These are phyloP conservation scores for Auriscalpium orientale DNA, from an alignment of 768 basidiomycete genomes.

Conservation along the genomic window DNA sequence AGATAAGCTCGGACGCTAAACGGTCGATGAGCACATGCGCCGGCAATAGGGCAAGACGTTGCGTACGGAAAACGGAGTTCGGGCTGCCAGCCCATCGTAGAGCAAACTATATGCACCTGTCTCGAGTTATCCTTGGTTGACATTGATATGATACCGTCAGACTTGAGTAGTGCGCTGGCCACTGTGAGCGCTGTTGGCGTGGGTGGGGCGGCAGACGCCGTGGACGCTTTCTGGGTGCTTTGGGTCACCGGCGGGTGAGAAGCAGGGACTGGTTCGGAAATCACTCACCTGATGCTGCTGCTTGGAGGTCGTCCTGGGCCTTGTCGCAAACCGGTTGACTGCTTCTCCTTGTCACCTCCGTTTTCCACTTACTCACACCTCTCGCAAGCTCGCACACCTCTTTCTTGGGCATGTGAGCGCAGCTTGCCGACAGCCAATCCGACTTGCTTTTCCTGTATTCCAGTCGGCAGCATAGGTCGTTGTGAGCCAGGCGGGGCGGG, in stretches of 20 bases:
- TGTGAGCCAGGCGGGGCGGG: slow-evolving; percentile 19
- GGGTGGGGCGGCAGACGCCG: slow-evolving; percentile 8
- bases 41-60: not conserved
- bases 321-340: slow-evolving; percentile 34
- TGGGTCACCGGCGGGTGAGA: not conserved
- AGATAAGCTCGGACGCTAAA: slow-evolving; percentile 62
- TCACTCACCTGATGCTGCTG: slow-evolving; percentile 32
- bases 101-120: slow-evolving; percentile 87
- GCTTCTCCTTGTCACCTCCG: slow-evolving; percentile 58
- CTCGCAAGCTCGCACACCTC: slow-evolving; percentile 78
- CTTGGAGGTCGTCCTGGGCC: slow-evolving; percentile 7
- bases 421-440: slow-evolving; percentile 91
- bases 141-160: slow-evolving; percentile 55
- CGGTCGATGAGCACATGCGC: not conserved
- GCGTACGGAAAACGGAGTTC: slow-evolving; percentile 89
- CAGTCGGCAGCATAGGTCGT: slow-evolving; percentile 7
- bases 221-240: slow-evolving; percentile 21
- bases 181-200: slow-evolving; percentile 15
- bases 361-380: slow-evolving; percentile 92
- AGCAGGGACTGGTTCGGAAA: too few species aligned
- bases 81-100: slow-evolving; percentile 82
- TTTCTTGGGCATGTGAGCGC: slow-evolving; percentile 60
- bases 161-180: slow-evolving; percentile 51
- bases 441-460: slow-evolving; percentile 75
- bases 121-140: slow-evolving; percentile 71